A percentile compares a stretch with the other conserved stretches of the same genome.
These are phyloP conservation scores for Suhomyces tanzawaensis DNA, from an alignment of 805 yeast species.

Conservation along the genomic window DNA sequence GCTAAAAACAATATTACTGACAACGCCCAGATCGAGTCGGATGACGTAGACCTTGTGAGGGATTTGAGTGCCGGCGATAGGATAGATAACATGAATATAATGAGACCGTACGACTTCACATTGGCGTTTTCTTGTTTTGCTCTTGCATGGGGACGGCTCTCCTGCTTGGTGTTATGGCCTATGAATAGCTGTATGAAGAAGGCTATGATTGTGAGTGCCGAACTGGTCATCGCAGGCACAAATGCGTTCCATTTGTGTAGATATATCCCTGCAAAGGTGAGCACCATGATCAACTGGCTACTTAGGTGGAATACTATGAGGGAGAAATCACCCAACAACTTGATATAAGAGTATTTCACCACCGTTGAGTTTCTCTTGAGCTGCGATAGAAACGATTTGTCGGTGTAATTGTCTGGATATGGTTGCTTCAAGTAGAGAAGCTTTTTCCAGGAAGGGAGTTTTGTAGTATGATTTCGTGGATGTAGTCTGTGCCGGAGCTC, in stretches of 20 bases:
- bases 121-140: slow-evolving; percentile 10
- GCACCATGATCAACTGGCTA: slow-evolving; percentile 58
- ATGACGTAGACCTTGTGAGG: slow-evolving; percentile 80
- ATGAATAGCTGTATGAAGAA: slow-evolving; percentile 18
- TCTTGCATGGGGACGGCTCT: background rate
- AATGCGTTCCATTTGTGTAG: slow-evolving; percentile 49
- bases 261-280: slow-evolving; percentile 66
- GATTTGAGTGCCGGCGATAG: slow-evolving; percentile 89
- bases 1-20: slow-evolving; percentile 73
- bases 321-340: slow-evolving; percentile 69
- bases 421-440: slow-evolving; percentile 81
- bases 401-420: slow-evolving; percentile 91
- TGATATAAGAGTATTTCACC: slow-evolving; percentile 58
- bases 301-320: slow-evolving; percentile 65
- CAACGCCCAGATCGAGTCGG: slow-evolving; percentile 94
- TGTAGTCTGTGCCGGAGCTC: background rate
- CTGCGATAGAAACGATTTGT: slow-evolving; percentile 75
- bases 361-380: slow-evolving; percentile 76
- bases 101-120: slow-evolving; percentile 64
- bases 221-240: slow-evolving; percentile 32
- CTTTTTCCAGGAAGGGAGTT: slow-evolving; percentile 66
- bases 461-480: too few species aligned
- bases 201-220: slow-evolving; percentile 30
- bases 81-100: slow-evolving; percentile 68
- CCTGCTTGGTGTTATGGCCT: background rate